A percentile compares a stretch with the other conserved stretches of the same genome.
phyloP scores from a whole-genome alignment of 1,284 basidiomycete species.

The Boletus albobrunnescens region DNA sequence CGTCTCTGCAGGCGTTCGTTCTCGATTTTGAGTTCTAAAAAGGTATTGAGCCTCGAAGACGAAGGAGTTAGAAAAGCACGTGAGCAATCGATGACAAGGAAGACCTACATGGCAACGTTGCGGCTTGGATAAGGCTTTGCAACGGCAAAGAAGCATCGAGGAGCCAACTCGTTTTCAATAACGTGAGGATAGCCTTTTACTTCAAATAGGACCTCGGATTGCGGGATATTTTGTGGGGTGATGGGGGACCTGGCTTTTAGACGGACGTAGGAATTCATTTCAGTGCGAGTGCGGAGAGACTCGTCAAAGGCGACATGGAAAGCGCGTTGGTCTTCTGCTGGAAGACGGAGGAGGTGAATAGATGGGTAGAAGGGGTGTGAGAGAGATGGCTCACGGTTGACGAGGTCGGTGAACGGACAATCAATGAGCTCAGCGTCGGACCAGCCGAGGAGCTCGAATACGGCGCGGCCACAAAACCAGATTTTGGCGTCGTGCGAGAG shows the following conservation, averaged over 20 bases:
- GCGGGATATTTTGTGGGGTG: constrained; percentile 13
- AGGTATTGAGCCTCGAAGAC: constrained; percentile 62
- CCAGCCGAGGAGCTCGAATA: constrained; percentile 73
- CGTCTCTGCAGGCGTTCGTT: constrained; percentile 65
- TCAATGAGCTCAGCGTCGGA: constrained; percentile 69
- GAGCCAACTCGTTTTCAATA: constrained; percentile 37
- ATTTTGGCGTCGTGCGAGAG: constrained; percentile 59
- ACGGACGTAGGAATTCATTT: constrained; percentile 60
- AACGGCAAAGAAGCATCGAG: constrained; percentile 64
- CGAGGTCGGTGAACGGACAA: constrained; percentile 56
- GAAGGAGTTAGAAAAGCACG: constrained; percentile 9
- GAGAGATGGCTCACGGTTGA: constrained; percentile 49
- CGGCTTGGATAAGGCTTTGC: constrained; percentile 77
- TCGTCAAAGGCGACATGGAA: constrained; percentile 58
- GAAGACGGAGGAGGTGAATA: constrained; percentile 4
- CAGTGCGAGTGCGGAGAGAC: constrained; percentile 43
- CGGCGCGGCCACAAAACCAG: constrained; percentile 67
- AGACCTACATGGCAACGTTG: constrained; percentile 59
- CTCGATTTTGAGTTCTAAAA: constrained; percentile 74
- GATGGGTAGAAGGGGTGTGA: background rate
- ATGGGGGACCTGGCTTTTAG: constrained; percentile 41
- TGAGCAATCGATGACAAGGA: background rate
- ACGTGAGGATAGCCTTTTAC: constrained; percentile 66
- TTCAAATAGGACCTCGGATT: constrained; percentile 64
- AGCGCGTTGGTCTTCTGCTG: constrained; percentile 58